phyloP scores from a whole-genome alignment of 139 green algal genomes.

The Chlorella sp. region DNA sequence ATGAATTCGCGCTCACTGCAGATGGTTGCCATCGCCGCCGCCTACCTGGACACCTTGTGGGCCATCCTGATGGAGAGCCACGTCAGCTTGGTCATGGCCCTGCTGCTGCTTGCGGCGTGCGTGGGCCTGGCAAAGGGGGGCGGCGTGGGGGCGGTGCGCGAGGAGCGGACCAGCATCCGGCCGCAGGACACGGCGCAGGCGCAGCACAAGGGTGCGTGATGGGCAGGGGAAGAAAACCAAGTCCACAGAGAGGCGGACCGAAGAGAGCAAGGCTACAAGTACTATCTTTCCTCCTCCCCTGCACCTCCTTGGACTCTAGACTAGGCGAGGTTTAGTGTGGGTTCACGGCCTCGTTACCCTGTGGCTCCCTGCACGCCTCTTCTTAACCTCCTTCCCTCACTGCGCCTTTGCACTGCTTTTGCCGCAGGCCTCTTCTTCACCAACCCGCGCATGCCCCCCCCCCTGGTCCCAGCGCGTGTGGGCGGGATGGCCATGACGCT shows the following conservation, averaged over 20 bases:
- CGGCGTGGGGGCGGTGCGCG: neutral
- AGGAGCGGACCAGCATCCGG: neutral
- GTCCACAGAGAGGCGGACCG: no score
- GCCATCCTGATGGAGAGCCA: conserved; percentile 53
- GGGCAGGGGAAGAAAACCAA: neutral
- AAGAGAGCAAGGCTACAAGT: no score
- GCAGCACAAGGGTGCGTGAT: neutral
- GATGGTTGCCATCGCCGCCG: neutral
- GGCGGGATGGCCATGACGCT: neutral
- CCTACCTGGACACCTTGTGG: conserved; percentile 10
- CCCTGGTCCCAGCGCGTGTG: no score
- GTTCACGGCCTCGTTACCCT: no score
- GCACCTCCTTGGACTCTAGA: no score
- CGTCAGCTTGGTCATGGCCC: conserved; percentile 40
- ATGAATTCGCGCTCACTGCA: neutral
- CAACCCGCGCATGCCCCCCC: no score
- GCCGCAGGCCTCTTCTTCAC: no score
- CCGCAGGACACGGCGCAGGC: neutral
- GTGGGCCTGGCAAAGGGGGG: conserved; percentile 14
- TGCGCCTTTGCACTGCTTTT: no score
- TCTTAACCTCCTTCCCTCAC: no score
- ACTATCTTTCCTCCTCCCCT: no score
- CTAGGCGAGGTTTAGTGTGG: no score
- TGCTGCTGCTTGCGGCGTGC: conserved; percentile 15
- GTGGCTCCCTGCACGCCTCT: no score